A percentile compares a stretch with the other conserved stretches of the same genome.
Conservation (phyloP, 1,284 basidiomycete genomes). For the Ceratobasidium sp. region DNA sequence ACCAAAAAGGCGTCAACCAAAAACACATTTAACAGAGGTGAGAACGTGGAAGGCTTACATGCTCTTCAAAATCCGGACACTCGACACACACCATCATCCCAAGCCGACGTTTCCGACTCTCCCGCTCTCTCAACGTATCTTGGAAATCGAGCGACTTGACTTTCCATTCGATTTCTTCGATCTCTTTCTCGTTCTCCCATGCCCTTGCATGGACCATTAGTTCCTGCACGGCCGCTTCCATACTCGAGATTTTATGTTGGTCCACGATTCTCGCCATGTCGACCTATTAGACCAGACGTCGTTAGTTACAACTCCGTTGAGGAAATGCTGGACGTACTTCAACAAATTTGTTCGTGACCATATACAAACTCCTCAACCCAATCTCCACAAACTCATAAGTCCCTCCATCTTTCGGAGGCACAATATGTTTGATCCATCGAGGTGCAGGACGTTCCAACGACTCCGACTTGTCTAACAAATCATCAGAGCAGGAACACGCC, state of each 20-base stretch:
- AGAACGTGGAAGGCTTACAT: slow-evolving; percentile 65
- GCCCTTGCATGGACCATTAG: slow-evolving; percentile 69
- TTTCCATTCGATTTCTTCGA: slow-evolving; percentile 88
- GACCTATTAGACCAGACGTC: slow-evolving; percentile 63
- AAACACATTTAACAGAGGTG: slow-evolving; percentile 1
- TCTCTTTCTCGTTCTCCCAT: slow-evolving; percentile 60
- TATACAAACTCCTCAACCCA: slow-evolving; percentile 78
- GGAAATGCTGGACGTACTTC: slow-evolving; percentile 68
- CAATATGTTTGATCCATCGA: slow-evolving; percentile 68
- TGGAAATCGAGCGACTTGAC: slow-evolving; percentile 93
- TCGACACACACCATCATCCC: slow-evolving; percentile 65
- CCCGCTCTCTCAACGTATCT: slow-evolving; percentile 77
- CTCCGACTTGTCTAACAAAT: neutral
- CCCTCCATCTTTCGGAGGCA: slow-evolving; percentile 65
- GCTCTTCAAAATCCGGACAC: slow-evolving; percentile 75
- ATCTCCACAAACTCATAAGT: slow-evolving; percentile 80
- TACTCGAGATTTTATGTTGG: slow-evolving; percentile 71
- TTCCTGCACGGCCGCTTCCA: slow-evolving; percentile 66
- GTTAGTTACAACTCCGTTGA: slow-evolving; percentile 49
- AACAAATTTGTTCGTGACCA: slow-evolving; percentile 78
- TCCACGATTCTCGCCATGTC: slow-evolving; percentile 78
- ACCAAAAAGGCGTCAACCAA: too few species aligned
- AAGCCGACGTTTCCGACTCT: slow-evolving; percentile 65
- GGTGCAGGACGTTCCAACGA: slow-evolving; percentile 67
- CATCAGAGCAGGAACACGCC: neutral